Percentiles rank a stretch among this genome's conserved stretches.
These are phyloP conservation scores for Ceratobasidium sp. DNA, from an alignment of 1,284 basidiomycete species.

Conservation along the genomic window DNA sequence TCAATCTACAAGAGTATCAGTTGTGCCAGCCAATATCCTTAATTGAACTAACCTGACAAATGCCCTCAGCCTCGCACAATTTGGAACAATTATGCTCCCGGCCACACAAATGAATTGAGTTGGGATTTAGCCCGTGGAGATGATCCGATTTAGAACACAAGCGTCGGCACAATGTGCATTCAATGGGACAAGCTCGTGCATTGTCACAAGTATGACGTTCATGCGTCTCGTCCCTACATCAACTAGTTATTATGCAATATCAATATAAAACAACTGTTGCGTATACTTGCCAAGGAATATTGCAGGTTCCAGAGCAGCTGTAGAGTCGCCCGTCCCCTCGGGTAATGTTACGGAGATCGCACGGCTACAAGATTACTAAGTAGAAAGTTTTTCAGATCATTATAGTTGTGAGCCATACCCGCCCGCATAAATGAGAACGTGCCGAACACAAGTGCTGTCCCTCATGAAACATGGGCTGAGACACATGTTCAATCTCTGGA, in stretches of 20 bases:
- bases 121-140: constrained; percentile 64
- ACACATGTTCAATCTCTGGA: neutral
- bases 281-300: constrained; percentile 59
- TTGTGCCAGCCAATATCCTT: neutral
- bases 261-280: neutral
- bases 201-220: constrained; percentile 64
- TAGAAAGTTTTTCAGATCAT: neutral
- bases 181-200: constrained; percentile 65
- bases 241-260: neutral
- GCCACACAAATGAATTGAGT: constrained; percentile 71
- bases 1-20: constrained; percentile 68
- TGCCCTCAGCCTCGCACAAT: constrained; percentile 59
- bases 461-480: constrained; percentile 61
- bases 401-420: constrained; percentile 56
- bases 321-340: constrained; percentile 53
- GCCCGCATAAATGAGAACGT: constrained; percentile 66
- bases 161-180: constrained; percentile 68
- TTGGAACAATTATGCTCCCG: constrained; percentile 58
- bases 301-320: constrained; percentile 63
- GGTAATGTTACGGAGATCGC: constrained; percentile 58
- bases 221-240: constrained; percentile 64
- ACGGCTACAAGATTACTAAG: constrained; percentile 59
- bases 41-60: constrained; percentile 25
- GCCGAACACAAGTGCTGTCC: constrained; percentile 68
- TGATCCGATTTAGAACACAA: constrained; percentile 66